These are phyloP conservation scores for Petunia axillaris DNA, from an alignment of 257 asterid genomes.

Conservation along the genomic window DNA sequence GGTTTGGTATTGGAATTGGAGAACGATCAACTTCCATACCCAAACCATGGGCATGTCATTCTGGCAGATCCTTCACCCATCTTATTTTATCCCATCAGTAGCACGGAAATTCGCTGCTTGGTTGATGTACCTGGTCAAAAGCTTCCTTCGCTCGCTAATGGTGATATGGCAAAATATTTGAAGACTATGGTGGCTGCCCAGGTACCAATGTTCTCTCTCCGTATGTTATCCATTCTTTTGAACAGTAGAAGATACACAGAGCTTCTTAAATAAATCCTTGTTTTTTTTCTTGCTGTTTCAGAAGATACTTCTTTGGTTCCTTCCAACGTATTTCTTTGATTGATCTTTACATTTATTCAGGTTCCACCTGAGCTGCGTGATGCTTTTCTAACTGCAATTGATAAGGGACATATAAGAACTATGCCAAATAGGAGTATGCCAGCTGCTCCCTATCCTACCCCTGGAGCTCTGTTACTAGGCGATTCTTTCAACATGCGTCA, in stretches of 20 bases:
- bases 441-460: constrained; percentile 51
- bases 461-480: constrained; percentile 59
- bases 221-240: background rate
- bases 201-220: constrained; percentile 31
- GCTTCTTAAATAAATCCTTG: background rate
- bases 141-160: constrained; percentile 58
- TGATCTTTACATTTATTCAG: constrained; percentile 29
- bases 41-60: constrained; percentile 58
- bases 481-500: constrained; percentile 69
- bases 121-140: constrained; percentile 62
- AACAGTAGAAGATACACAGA: background rate
- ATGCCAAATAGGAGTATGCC: constrained; percentile 70
- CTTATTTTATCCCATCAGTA: constrained; percentile 56
- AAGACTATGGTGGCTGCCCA: constrained; percentile 56
- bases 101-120: constrained; percentile 54
- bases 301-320: background rate
- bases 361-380: constrained; percentile 50
- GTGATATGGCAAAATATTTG: constrained; percentile 57
- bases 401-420: constrained; percentile 52
- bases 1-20: constrained; percentile 47
- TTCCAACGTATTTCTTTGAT: background rate
- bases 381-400: constrained; percentile 49
- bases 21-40: constrained; percentile 52
- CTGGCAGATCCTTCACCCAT: constrained; percentile 60
- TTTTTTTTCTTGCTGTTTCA: background rate